Evolutionary conservation across 2,329 filamentous ascomycete species (phyloP), one percentile per base, ranked within the genome.

Genomic region (Cladophialophora psammophila): DNA sequence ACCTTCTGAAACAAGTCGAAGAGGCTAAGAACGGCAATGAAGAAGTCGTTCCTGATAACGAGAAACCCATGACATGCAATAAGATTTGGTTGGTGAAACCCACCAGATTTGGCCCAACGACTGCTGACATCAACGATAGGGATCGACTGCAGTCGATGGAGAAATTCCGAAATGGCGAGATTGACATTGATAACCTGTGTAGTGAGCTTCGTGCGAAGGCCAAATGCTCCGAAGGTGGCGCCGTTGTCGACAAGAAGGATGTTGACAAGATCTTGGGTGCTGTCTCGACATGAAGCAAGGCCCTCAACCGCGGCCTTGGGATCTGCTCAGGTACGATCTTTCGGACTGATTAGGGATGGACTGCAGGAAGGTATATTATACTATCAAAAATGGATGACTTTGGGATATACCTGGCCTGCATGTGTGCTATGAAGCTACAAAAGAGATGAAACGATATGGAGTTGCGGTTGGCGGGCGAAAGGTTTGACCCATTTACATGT

Each of bases 181-280:
- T 98, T 71, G 95, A 99, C 72, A 90, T 99, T 57, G 95, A 99
- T 76, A 89, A 90, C 38, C 86, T 99, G 31, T 99, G 95, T 81
- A 91, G 91, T 4, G 94, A 99, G 77, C 87, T 99, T 13, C 92
- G 94, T 71, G 92, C 94, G 78, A 99, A 99, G 82, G 95, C 95
- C 65, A 95, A 94, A 76, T 99, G 95, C 79, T 96, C 93, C 0
- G 82, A 96, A 72, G 90, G 86, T 18, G 94, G 95, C 15, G 92
- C 96, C 12, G 92, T 97, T 18, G 91, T 99, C 31, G 90, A 93
- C 69, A 90, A 96, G 80, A 88, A 88, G 63, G 94, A 98, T 74
- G 96, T 98, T 73, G 91, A 97, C 76, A 87, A 85, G 48, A 91
- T 93, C 60, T 85, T 94, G 80, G 86, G 80, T 45, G 40, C 56